phyloP scores from a whole-genome alignment of 139 green algal genomes.

The Chloropicon primus region DNA sequence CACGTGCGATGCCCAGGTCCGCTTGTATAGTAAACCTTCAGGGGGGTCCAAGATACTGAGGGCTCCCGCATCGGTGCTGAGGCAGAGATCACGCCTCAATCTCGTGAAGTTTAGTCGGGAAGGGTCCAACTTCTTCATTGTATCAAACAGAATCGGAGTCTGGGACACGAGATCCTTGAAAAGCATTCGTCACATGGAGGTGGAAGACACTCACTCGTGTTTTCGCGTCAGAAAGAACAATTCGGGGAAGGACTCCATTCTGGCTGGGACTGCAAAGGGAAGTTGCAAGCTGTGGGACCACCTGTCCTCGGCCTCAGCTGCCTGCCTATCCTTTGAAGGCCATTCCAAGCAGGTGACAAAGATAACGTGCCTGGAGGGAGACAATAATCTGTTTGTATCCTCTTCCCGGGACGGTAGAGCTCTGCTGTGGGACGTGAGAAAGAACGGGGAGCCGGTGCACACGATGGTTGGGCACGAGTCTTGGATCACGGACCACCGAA shows the following conservation, averaged over 20 bases:
- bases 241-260: not conserved
- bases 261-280: not conserved
- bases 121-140: not conserved
- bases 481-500: not conserved
- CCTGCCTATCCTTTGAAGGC: not conserved
- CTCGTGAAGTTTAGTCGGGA: not conserved
- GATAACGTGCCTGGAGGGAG: not conserved
- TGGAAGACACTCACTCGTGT: no score
- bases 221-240: not conserved
- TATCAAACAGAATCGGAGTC: not conserved
- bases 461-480: not conserved
- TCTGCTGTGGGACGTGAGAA: not conserved
- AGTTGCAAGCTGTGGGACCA: not conserved
- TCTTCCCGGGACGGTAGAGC: not conserved
- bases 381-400: not conserved
- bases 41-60: not conserved
- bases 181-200: not conserved
- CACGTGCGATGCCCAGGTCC: not conserved
- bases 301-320: not conserved
- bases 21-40: not conserved
- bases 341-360: not conserved
- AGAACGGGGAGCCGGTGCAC: not conserved
- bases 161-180: not conserved
- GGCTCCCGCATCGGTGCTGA: not conserved
- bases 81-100: not conserved